Evolutionary conservation across 148 eudicot genomes (phyloP), one percentile per base, ranked within the genome.

Genomic region (Chenopodium suecicum): DNA sequence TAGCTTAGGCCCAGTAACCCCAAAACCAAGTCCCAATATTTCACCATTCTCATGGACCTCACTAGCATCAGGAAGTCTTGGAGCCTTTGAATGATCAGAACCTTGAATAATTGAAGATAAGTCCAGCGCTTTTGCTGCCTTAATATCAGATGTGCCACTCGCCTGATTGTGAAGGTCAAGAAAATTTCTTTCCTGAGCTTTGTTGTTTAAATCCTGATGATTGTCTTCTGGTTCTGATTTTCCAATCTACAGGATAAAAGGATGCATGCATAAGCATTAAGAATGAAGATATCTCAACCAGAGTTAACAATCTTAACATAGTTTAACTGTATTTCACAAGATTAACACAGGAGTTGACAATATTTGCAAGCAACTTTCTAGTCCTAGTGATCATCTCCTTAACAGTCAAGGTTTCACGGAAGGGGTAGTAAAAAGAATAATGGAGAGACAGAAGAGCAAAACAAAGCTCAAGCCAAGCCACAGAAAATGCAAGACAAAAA

Each of bases 21-120:
- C 85, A 60, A 88, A 70, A 82, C 79, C 87, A 58, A 87, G 80
- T 60, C 87, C 85, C 65, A 89, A 29, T 37, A 79, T 79, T 78
- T 85, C 87, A 73, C 84, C 84, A 81, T 80, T 87, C 76, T 84
- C 83, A 83, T 84, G 84, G 31, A 81, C 70, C 82, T 88, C 87
- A 81, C 78, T 81, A 34, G 84, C 83, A 82, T 84, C 87, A 29
- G 86, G 82, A 80, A 87, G 71, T 82, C 82, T 83, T 25, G 90
- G 82, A 80, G 46, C 58, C 47, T 68, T 76, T 37, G 81, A 73
- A 75, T 67, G 84, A 54, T 75, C 77, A 78, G 85, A 66, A 54
- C 80, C 84, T 46, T 79, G 90, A 73, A 79, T 22, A 44, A 62
- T 56, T 68, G 84, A 75, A 62, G 88, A 73, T 69, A 81, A 77